Evolutionary conservation across 2,329 filamentous ascomycete genomes (phyloP), one percentile per base, ranked within the genome.

Genomic region (Ceratocystis smalleyi): DNA sequence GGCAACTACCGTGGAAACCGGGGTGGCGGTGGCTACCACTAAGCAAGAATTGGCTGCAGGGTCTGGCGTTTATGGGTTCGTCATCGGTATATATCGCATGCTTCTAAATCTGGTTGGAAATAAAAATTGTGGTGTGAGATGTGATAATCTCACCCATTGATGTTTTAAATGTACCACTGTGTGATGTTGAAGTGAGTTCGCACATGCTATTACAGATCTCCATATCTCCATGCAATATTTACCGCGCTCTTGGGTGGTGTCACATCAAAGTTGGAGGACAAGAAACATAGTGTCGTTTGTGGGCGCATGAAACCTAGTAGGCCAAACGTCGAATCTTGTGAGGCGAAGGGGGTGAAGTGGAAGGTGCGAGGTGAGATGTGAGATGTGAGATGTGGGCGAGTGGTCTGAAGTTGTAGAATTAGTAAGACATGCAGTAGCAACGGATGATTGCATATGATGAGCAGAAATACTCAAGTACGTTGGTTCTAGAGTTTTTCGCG

Each of bases 1-100:
- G 62, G 62, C 7, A 55, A 61, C 19, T 65, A 62, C 43, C 64
- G 64, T 27, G 64, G 60, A 47, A 59, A 59, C 10, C 64, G 64
- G 43, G 64, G 64, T 40, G 60, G 64, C 17, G 51, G 64, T 40
- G 35, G 43, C 35, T 43, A 65, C 60, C 30, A 65, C 40, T 65
- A 65, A 64, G 19, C 22, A 10, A 17, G 30, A 4, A 19, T n/a
- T 62, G n/a, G 15, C 47, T 15, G 17, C 22, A 51, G 3, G 4
- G 7, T 10, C 8, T 27, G 22, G 7, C 22, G 47, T 12, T 51
- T 27, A 12, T 27, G 47, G 47, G 10, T 10, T 51, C n/a, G 17
- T 22, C 12, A 24, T 49, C 8, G 22, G 19, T 3, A 49, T 49
- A 49, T 49, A 49, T 24, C 7, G 47, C 8, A 19, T 22, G 22